A percentile compares a stretch with the other conserved stretches of the same genome.
Evolutionary conservation across 1,139 yeast genomes (phyloP).

Genomic region (Candida gigantensis): DNA sequence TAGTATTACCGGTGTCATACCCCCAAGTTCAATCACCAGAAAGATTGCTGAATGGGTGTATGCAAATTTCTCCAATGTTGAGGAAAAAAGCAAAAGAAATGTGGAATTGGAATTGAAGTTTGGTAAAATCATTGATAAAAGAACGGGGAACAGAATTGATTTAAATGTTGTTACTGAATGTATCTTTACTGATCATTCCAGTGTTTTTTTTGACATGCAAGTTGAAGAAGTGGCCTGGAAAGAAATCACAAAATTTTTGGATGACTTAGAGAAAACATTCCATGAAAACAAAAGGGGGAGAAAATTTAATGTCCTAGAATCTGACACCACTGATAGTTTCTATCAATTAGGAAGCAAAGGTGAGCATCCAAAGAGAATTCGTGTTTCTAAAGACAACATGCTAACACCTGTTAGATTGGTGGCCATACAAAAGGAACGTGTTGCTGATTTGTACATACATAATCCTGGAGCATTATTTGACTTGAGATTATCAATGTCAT

Average conservation of each 20-base stretch:
- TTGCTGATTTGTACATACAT: constrained; percentile 69
- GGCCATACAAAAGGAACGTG: constrained; percentile 70
- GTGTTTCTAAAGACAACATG: constrained; percentile 63
- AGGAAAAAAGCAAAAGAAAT: constrained; percentile 56
- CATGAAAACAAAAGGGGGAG: constrained; percentile 36
- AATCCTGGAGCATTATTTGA: constrained; percentile 81
- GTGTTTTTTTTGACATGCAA: constrained; percentile 67
- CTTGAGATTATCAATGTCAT: constrained; percentile 68
- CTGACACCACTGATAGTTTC: constrained; percentile 45
- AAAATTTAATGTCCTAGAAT: constrained; percentile 42
- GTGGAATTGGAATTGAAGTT: constrained; percentile 83
- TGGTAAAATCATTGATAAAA: constrained; percentile 73
- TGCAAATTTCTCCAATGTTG: constrained; percentile 70
- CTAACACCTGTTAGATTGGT: constrained; percentile 65
- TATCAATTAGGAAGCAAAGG: constrained; percentile 39
- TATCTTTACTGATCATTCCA: constrained; percentile 56
- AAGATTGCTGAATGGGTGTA: constrained; percentile 88
- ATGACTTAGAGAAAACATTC: constrained; percentile 51
- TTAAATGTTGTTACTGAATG: constrained; percentile 80
- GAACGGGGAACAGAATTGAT: constrained; percentile 61
- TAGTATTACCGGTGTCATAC: constrained; percentile 71
- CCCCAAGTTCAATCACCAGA: constrained; percentile 80
- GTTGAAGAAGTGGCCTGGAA: constrained; percentile 68
- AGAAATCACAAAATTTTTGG: constrained; percentile 58
- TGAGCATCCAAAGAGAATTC: constrained; percentile 59